Evolutionary conservation across 805 yeast species (phyloP).

Genomic region (Scheffersomyces coipomensis): DNA sequence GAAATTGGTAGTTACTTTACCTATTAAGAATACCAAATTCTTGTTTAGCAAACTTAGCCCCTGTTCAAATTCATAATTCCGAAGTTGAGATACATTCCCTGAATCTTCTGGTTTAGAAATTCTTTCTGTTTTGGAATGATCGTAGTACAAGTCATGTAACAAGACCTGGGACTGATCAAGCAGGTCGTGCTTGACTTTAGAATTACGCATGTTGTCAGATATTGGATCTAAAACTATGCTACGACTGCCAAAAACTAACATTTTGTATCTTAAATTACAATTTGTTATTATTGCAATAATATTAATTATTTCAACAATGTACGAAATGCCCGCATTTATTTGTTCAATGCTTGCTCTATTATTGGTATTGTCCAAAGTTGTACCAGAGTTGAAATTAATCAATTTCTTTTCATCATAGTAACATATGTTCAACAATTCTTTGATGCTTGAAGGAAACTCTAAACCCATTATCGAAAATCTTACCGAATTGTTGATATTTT

Average conservation of each 20-base stretch:
- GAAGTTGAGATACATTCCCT: neutral
- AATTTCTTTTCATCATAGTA: constrained; percentile 18
- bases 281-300: constrained; percentile 23
- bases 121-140: constrained; percentile 16
- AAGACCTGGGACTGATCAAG: too few relatives aligned
- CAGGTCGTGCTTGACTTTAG: too few relatives aligned
- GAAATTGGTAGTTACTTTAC: constrained; percentile 14
- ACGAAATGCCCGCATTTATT: constrained; percentile 31
- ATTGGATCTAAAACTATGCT: constrained; percentile 23
- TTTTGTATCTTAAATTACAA: constrained; percentile 25
- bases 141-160: constrained; percentile 30
- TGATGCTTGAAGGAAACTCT: constrained; percentile 32
- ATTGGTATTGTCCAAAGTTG: constrained; percentile 5
- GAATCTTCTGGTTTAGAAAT: constrained; percentile 9
- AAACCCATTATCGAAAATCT: constrained; percentile 29
- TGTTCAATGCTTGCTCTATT: constrained; percentile 14
- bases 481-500: constrained; percentile 17
- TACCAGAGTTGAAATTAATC: constrained; percentile 6
- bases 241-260: constrained; percentile 18
- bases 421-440: constrained; percentile 27
- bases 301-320: constrained; percentile 26
- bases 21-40: constrained; percentile 24
- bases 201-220: constrained; percentile 4
- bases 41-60: constrained; percentile 31
- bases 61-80: constrained; percentile 28